A percentile compares a stretch with the other conserved stretches of the same genome.
phyloP scores from a whole-genome alignment of 2,329 filamentous ascomycete species.

The Tolypocladium endophyticum region DNA sequence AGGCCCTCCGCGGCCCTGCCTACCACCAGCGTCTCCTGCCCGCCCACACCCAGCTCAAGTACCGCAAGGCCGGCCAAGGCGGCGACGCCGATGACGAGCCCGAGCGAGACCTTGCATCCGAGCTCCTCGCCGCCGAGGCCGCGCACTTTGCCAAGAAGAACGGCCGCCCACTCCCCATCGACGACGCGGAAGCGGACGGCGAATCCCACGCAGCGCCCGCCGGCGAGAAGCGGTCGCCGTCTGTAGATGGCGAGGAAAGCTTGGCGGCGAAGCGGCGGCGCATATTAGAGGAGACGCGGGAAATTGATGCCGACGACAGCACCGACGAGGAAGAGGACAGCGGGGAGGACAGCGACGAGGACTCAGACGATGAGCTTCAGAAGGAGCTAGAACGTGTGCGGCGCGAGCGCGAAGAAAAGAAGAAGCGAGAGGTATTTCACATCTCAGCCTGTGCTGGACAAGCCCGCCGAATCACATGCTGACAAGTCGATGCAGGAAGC shows the following conservation, averaged over 20 bases:
- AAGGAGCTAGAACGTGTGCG: constrained; percentile 92
- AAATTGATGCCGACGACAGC: constrained; percentile 69
- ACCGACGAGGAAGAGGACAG: constrained; percentile 36
- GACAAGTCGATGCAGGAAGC: constrained; percentile 45
- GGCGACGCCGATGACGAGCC: constrained; percentile 62
- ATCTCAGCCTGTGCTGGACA: neutral
- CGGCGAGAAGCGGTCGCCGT: constrained; percentile 43
- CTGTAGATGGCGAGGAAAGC: constrained; percentile 45
- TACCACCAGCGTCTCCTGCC: constrained; percentile 95
- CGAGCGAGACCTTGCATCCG: constrained; percentile 70
- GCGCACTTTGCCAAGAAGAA: constrained; percentile 80
- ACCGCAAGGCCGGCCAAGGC: constrained; percentile 77
- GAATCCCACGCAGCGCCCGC: constrained; percentile 11
- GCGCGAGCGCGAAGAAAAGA: constrained; percentile 47
- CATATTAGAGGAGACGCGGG: constrained; percentile 77
- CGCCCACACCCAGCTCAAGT: constrained; percentile 88
- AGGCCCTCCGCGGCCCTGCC: constrained; percentile 82
- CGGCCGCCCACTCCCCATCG: constrained; percentile 32
- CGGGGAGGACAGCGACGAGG: constrained; percentile 49
- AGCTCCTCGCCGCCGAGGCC: constrained; percentile 81
- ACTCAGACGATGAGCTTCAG: constrained; percentile 68
- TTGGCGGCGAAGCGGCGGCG: constrained; percentile 72
- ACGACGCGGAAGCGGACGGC: constrained; percentile 36
- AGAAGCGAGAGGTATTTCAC: constrained; percentile 23
- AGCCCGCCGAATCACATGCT: neutral